Percentiles rank a stretch among this genome's conserved stretches.
phyloP scores from a whole-genome alignment of 495 filamentous ascomycete genomes.

The Bacidia rubella region DNA sequence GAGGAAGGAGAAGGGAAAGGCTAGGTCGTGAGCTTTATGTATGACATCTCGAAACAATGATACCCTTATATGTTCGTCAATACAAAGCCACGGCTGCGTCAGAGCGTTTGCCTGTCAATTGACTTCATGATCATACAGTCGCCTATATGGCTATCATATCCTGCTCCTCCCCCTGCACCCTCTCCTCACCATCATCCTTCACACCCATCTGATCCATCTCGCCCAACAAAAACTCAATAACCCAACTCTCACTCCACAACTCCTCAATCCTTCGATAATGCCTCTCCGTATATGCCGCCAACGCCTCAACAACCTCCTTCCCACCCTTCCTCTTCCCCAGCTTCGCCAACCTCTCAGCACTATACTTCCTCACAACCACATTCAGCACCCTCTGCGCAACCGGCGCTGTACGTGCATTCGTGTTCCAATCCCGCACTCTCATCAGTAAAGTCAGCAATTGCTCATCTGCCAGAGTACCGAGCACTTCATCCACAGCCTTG shows the following conservation, averaged over 20 bases:
- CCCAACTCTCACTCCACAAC: slow-evolving; percentile 82
- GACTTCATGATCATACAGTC: neutral
- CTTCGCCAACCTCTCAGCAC: slow-evolving; percentile 49
- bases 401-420: slow-evolving; percentile 72
- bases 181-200: slow-evolving; percentile 19
- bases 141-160: neutral
- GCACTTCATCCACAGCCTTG: slow-evolving; percentile 69
- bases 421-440: slow-evolving; percentile 88
- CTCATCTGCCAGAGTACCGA: slow-evolving; percentile 62
- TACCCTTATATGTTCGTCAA: too few species aligned
- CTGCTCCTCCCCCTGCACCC: neutral
- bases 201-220: slow-evolving; percentile 74
- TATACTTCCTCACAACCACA: slow-evolving; percentile 64
- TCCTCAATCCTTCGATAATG: slow-evolving; percentile 82
- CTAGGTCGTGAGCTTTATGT: slow-evolving; percentile 5
- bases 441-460: slow-evolving; percentile 70
- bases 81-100: too few species aligned
- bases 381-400: slow-evolving; percentile 79
- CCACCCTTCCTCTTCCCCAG: slow-evolving; percentile 44
- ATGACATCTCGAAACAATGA: too few species aligned
- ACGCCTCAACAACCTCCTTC: slow-evolving; percentile 68
- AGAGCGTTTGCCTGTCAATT: neutral
- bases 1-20: slow-evolving; percentile 46
- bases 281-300: slow-evolving; percentile 78
- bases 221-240: slow-evolving; percentile 80